Evolutionary conservation across 306 rosid species (phyloP), one percentile per base, ranked within the genome.

Genomic region (Fragaria vesca): DNA sequence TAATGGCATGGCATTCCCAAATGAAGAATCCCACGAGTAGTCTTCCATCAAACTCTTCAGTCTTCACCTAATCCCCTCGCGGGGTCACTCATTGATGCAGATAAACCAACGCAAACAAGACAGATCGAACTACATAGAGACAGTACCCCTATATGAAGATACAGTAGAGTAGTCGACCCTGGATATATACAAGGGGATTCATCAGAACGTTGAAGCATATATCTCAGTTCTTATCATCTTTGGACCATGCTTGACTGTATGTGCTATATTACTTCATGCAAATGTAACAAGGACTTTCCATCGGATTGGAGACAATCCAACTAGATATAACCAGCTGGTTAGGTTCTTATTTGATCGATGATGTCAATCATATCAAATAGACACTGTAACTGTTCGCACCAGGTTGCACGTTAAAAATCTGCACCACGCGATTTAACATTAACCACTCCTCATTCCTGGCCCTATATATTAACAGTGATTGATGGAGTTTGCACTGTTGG

Each of bases 391-490:
- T 89, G 93, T 90, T 86, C n/a, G n/a, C 63, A 81, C 51, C 51
- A 74, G 84, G 67, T 77, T 74, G 83, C 97, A 92, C 93, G 97
- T 82, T 80, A 92, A 74, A 78, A 77, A 71, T 83, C 82, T 65
- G 81, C 74, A 81, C 81, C 83, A 65, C 78, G 16, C 38, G 48
- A 66, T 36, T 8, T 8, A 66, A 36, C 42, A 36, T 40, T 38
- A 18, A 66, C 71, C 30, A 36, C 47, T 36, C 67, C 8, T 12
- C 20, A 3, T 3, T 5, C 47, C 67, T 28, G 20, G 68, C 4
- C 20, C 12, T 11, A 45, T 58, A 65, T 62, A 15, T 30, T 30
- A 4, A 63, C 21, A 32, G 69, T 63, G 69, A 32, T 16, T 30
- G 69, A 12, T 63, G 42, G 68, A 28, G 5, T 62, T 62, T 62